phyloP scores from a whole-genome alignment of 192 early-diverging fungal species.

The Phycomyces blakesleeanus region DNA sequence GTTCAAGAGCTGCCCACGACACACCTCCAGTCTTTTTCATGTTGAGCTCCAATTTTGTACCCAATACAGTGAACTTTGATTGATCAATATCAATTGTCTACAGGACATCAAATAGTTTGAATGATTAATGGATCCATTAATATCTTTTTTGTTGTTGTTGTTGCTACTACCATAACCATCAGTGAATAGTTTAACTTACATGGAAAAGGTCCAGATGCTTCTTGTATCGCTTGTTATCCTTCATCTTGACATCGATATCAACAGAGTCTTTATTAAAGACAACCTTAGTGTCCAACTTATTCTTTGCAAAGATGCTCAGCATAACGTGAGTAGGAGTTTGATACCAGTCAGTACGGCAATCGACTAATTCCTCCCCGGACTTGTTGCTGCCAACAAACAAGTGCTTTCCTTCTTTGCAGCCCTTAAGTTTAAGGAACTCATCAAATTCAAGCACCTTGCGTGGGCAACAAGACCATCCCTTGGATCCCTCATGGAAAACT shows the following conservation, averaged over 20 bases:
- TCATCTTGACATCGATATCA: slow-evolving; percentile 74
- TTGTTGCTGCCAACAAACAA: slow-evolving; percentile 72
- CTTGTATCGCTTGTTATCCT: slow-evolving; percentile 69
- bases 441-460: slow-evolving; percentile 97
- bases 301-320: slow-evolving; percentile 92
- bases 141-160: not conserved
- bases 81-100: slow-evolving; percentile 66
- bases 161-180: no score
- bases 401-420: slow-evolving; percentile 88
- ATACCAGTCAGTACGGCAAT: slow-evolving; percentile 93
- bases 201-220: slow-evolving; percentile 66
- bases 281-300: slow-evolving; percentile 68
- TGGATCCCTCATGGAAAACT: slow-evolving; percentile 97
- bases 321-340: slow-evolving; percentile 84
- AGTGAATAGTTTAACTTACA: slow-evolving; percentile 3
- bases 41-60: slow-evolving; percentile 77
- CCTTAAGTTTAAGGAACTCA: slow-evolving; percentile 92
- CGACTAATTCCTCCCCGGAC: slow-evolving; percentile 48
- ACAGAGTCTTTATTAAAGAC: slow-evolving; percentile 53
- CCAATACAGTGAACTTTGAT: slow-evolving; percentile 60
- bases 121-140: not conserved
- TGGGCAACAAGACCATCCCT: slow-evolving; percentile 96
- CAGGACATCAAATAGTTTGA: not conserved
- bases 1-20: slow-evolving; percentile 78
- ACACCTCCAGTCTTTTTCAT: slow-evolving; percentile 83